Base-by-base conservation (phyloP, 2,329 filamentous ascomycete genomes). In the Lasiodiplodia hormozganensis region DNA sequence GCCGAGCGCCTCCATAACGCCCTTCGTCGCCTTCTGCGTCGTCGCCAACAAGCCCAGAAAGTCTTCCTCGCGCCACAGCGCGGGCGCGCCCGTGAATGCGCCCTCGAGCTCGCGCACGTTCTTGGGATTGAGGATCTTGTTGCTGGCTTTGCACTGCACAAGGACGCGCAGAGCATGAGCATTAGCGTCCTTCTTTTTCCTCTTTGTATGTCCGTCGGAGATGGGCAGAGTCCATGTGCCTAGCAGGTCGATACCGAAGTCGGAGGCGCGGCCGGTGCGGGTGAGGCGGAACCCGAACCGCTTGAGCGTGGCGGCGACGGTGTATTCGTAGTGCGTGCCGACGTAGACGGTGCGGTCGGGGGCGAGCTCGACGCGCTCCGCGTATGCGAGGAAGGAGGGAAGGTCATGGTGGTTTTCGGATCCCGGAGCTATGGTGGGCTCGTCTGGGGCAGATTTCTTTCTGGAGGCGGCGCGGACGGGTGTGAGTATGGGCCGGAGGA, bases 291-390 rank as follows among this genome's bases (percentile, higher is more conserved):
- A 92, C 66, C 89, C 89, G 65, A 91, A 85, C 1, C 80, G 79
- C 3, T 84, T 74, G 0, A 95, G 84, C 0, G 86, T 80, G 4
- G 79, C 76, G 6, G 86, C 85, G 3, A 89, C 86, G 0, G 83
- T 88, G 81, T 95, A 95, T 78, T 96, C 92, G 81, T 92, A 95
- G 76, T 87, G 87, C 0, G 92, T 95, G 71, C 92, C 92, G 52
- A 89, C 82, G 76, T 89, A 94, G 54, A 88, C 84, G 0, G 87
- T 88, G 18, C 86, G 88, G 4, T 77, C 80, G 0, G 82, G 77
- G 70, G 87, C 84, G 25, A 93, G 82, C 0, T 84, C 82, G 0
- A 81, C 84, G 62, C 86, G 85, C 23, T 83, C 76, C 5, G 89
- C 89, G 76, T 94, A 89, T 31, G 84, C 81, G 34, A 91, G 77